Percentiles rank a stretch among this genome's conserved stretches.
Evolutionary conservation across 2,329 filamentous ascomycete genomes (phyloP).

Genomic region (Penicillium janthinellum): DNA sequence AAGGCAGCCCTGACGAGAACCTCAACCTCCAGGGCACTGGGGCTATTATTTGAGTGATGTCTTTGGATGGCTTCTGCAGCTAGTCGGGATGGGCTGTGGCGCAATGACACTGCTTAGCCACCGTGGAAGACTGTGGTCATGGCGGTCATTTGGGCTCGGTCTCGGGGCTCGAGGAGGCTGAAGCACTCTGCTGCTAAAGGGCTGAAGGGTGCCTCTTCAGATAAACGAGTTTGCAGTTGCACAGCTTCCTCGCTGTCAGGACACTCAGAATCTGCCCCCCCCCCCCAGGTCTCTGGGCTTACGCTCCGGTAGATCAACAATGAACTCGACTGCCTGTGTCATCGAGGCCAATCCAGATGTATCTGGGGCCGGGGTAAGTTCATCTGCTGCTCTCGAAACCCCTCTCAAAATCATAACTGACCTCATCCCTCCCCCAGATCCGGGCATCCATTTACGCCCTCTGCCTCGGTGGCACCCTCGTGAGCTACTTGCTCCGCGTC

Average conservation of each 20-base stretch:
- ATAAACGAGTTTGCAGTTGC: neutral
- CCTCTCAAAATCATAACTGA: neutral
- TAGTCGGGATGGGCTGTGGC: neutral
- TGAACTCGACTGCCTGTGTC: slow-evolving; percentile 19
- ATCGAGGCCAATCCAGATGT: slow-evolving; percentile 22
- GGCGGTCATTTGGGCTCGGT: neutral
- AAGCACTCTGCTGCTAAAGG: neutral
- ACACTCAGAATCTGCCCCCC: neutral
- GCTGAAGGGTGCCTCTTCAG: neutral
- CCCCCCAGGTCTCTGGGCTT: neutral
- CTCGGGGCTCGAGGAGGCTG: neutral
- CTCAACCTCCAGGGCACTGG: neutral
- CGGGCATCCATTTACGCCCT: slow-evolving; percentile 22
- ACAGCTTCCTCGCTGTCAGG: neutral
- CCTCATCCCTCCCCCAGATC: slow-evolving; percentile 8
- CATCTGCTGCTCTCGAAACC: too few relatives aligned
- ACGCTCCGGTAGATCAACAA: neutral
- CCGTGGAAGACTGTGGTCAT: neutral
- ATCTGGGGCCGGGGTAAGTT: slow-evolving; percentile 19
- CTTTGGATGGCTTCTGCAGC: neutral
- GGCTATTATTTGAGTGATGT: neutral
- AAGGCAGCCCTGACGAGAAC: neutral
- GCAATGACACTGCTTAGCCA: slow-evolving; percentile 2
- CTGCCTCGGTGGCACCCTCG: slow-evolving; percentile 20
- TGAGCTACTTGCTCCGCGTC: slow-evolving; percentile 18